Evolutionary conservation across 176 grass and related monocot genomes (phyloP).

Genomic region (Avena atlantica): DNA sequence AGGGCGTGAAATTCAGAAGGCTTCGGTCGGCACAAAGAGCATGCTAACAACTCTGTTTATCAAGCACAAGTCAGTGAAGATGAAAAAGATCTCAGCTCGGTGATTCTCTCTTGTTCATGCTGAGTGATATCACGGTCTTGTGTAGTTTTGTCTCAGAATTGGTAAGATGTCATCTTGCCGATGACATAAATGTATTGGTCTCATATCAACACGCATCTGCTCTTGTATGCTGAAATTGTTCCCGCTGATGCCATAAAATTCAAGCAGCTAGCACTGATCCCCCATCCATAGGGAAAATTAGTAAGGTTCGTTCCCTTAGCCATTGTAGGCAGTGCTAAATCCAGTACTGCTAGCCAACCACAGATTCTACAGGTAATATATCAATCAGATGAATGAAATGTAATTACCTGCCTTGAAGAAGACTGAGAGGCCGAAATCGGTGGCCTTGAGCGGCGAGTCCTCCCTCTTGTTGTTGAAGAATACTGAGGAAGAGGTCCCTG

Average conservation of each 20-base stretch:
- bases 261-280: too few relatives aligned
- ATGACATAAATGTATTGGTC: slow-evolving; percentile 43
- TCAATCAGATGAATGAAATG: background rate
- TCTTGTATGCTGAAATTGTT: slow-evolving; percentile 23
- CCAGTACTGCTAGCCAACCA: background rate
- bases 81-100: slow-evolving; percentile 56
- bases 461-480: slow-evolving; percentile 59
- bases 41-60: slow-evolving; percentile 78
- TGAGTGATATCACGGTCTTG: background rate
- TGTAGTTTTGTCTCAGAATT: slow-evolving; percentile 20
- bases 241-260: background rate
- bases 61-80: slow-evolving; percentile 71
- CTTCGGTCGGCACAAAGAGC: slow-evolving; percentile 66
- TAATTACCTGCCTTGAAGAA: slow-evolving; percentile 84
- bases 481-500: too few relatives aligned
- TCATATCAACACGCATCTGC: background rate
- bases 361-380: background rate
- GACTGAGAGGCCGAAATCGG: too few relatives aligned
- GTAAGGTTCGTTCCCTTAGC: too few relatives aligned
- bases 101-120: slow-evolving; percentile 36
- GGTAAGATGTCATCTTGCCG: slow-evolving; percentile 25
- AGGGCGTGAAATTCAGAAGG: slow-evolving; percentile 66
- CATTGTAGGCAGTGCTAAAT: background rate
- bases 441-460: slow-evolving; percentile 86
- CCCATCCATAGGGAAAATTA: too few relatives aligned